Conservation (phyloP, 2,329 filamentous ascomycete genomes). For the Rutstroemia sp. region DNA sequence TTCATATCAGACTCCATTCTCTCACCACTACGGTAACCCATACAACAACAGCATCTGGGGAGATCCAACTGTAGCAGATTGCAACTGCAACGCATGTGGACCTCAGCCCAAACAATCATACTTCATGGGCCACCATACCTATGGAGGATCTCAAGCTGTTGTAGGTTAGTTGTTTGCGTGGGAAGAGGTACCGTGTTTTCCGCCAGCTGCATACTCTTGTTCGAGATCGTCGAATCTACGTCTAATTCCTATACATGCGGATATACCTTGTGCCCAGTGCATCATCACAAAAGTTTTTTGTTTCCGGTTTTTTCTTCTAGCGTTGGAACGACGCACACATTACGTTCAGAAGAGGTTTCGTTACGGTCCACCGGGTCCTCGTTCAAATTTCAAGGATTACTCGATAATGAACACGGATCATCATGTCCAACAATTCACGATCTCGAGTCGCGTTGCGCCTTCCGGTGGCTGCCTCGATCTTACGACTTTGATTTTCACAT, state of each 20-base stretch:
- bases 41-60: conserved; percentile 35
- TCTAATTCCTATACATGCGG: conserved; percentile 9
- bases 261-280: conserved; percentile 22
- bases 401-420: conserved; percentile 24
- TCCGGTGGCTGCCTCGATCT: conserved; percentile 31
- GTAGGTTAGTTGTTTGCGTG: conserved; percentile 28
- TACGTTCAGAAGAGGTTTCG: conserved; percentile 23
- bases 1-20: conserved; percentile 41
- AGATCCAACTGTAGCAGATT: conserved; percentile 38
- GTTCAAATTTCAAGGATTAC: conserved; percentile 16
- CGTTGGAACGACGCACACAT: conserved; percentile 20
- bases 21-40: conserved; percentile 33
- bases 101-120: conserved; percentile 41
- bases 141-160: conserved; percentile 41
- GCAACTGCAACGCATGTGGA: conserved; percentile 39
- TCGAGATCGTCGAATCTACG: neutral
- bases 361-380: conserved; percentile 13
- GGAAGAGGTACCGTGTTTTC: too few relatives aligned
- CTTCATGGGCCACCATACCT: conserved; percentile 34
- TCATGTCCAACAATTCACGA: conserved; percentile 22
- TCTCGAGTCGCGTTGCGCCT: conserved; percentile 32
- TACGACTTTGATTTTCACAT: conserved; percentile 26
- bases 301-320: conserved; percentile 15
- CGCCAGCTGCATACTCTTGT: neutral
- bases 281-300: conserved; percentile 26